Conservation (phyloP, 2,329 filamentous ascomycete genomes). For the Epicoccum sorghinum region DNA sequence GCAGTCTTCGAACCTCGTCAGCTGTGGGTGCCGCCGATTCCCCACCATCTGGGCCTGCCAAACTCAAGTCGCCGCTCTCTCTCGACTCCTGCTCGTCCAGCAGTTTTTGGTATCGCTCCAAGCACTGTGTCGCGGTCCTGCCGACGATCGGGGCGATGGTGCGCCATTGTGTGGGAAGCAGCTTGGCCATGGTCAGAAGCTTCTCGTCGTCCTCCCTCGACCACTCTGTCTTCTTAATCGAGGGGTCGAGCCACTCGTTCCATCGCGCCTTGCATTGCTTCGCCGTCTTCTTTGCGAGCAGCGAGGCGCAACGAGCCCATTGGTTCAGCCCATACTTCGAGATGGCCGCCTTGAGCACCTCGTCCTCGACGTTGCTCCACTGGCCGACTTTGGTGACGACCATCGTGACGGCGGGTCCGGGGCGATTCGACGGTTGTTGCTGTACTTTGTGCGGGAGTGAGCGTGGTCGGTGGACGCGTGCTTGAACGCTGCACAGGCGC, state of each 20-base stretch:
- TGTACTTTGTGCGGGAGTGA: conserved; percentile 12
- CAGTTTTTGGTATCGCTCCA: conserved; percentile 95
- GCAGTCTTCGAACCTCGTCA: conserved; percentile 86
- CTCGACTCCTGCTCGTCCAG: conserved; percentile 93
- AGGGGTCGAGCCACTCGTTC: conserved; percentile 97
- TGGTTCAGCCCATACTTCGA: conserved; percentile 62
- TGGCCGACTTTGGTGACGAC: conserved; percentile 71
- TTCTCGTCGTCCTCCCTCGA: conserved; percentile 99
- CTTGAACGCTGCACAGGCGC: conserved; percentile 18
- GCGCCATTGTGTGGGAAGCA: conserved; percentile 99
- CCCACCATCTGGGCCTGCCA: conserved; percentile 84
- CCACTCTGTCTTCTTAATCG: conserved; percentile 99
- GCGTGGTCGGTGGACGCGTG: conserved; percentile 20
- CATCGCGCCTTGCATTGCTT: conserved; percentile 99
- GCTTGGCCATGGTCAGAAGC: conserved; percentile 91
- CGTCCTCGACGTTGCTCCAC: conserved; percentile 80
- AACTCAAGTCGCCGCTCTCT: conserved; percentile 78
- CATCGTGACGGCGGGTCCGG: conserved; percentile 50
- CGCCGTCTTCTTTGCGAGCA: conserved; percentile 93
- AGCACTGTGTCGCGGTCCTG: conserved; percentile 93
- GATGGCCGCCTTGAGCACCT: conserved; percentile 84
- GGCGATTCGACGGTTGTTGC: background rate
- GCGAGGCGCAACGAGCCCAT: conserved; percentile 97
- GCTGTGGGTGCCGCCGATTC: conserved; percentile 88
- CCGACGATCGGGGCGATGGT: conserved; percentile 97